Percentiles rank a stretch among this genome's conserved stretches.
Conservation (phyloP, 116 monocot genomes). For the Phalaenopsis hybrid region DNA sequence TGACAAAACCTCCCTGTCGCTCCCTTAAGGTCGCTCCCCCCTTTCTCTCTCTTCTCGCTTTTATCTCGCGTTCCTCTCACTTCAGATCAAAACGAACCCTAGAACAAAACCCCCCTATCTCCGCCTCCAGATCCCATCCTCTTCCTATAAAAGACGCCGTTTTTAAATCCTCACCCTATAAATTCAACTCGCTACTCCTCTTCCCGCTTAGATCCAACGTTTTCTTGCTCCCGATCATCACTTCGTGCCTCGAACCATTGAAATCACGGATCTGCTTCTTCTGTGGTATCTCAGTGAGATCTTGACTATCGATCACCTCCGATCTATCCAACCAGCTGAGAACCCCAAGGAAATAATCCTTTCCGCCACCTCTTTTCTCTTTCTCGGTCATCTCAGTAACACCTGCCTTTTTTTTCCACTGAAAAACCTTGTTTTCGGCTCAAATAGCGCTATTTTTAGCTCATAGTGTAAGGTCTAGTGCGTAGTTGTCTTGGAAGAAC, state of each 20-base stretch:
- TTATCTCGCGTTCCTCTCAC: not conserved
- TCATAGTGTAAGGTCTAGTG: not conserved
- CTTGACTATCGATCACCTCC: not conserved
- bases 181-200: not conserved
- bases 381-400: not conserved
- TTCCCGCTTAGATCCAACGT: slow-evolving; percentile 30
- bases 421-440: not conserved
- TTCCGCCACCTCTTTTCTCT: not conserved
- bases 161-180: slow-evolving; percentile 16
- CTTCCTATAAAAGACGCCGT: slow-evolving; percentile 33
- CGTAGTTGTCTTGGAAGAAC: not conserved
- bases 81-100: slow-evolving; percentile 26
- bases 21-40: not conserved
- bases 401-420: not conserved
- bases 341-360: not conserved
- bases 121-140: slow-evolving; percentile 18
- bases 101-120: slow-evolving; percentile 10
- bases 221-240: not conserved
- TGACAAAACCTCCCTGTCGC: slow-evolving; percentile 37
- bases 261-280: slow-evolving; percentile 9
- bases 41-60: slow-evolving; percentile 1
- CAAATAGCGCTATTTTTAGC: not conserved
- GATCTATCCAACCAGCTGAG: not conserved
- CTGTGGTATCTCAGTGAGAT: not conserved
- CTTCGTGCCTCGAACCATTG: not conserved